Conservation (phyloP, 768 basidiomycete genomes). For the Floccularia luteovirens region DNA sequence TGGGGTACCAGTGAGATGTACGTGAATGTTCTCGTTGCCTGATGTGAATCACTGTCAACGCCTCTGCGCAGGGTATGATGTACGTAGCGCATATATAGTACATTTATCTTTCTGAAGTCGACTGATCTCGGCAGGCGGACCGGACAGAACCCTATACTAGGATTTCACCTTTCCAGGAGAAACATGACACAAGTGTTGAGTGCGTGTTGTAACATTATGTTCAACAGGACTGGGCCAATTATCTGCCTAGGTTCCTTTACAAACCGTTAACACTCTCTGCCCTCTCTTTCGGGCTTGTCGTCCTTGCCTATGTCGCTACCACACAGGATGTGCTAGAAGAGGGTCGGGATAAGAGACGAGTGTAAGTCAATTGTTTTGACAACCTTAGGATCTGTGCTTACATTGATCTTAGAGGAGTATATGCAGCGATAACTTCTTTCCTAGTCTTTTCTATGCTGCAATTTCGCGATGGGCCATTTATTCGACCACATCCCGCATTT, state of each 20-base stretch:
- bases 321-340: slow-evolving; percentile 81
- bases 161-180: slow-evolving; percentile 79
- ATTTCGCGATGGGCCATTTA: slow-evolving; percentile 84
- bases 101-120: slow-evolving; percentile 11
- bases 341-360: slow-evolving; percentile 71
- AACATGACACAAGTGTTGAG: slow-evolving; percentile 79
- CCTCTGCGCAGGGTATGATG: slow-evolving; percentile 81
- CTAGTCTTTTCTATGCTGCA: slow-evolving; percentile 81
- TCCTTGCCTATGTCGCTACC: slow-evolving; percentile 76
- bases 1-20: slow-evolving; percentile 76
- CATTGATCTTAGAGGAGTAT: slow-evolving; percentile 49
- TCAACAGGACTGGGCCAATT: neutral
- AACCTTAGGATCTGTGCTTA: neutral
- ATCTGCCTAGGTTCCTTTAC: slow-evolving; percentile 68
- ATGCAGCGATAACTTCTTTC: slow-evolving; percentile 69
- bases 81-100: slow-evolving; percentile 33
- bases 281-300: slow-evolving; percentile 54
- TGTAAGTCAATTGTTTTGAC: slow-evolving; percentile 41
- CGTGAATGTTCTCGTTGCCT: slow-evolving; percentile 25
- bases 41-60: slow-evolving; percentile 9
- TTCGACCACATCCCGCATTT: slow-evolving; percentile 83
- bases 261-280: slow-evolving; percentile 77
- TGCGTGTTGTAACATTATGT: slow-evolving; percentile 23
- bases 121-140: slow-evolving; percentile 52
- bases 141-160: slow-evolving; percentile 79